These are phyloP conservation scores for Talaromyces wortmannii DNA, from an alignment of 495 filamentous ascomycete genomes.

Conservation along the genomic window DNA sequence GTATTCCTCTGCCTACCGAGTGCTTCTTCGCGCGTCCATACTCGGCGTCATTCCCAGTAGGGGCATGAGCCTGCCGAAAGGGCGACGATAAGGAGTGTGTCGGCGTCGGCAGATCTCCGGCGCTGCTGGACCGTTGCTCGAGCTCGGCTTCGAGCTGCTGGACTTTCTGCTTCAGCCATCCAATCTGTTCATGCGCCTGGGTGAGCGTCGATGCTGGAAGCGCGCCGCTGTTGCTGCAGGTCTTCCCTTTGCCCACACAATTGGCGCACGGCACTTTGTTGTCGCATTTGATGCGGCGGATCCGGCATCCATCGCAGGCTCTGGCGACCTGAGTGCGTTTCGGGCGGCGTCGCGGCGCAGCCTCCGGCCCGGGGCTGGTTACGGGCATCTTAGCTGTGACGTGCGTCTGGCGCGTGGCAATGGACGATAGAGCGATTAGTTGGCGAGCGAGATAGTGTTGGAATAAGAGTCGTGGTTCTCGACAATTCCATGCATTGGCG, in stretches of 20 bases:
- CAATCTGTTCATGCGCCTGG: not conserved
- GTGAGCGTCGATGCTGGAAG: not conserved
- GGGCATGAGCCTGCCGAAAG: not conserved
- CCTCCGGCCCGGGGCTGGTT: not conserved
- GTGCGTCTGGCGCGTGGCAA: no score
- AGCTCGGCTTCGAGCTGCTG: slow-evolving; percentile 30
- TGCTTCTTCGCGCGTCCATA: slow-evolving; percentile 8
- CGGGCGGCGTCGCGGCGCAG: slow-evolving; percentile 5
- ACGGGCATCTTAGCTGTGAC: no score
- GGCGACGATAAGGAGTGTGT: slow-evolving; percentile 1
- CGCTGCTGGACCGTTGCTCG: slow-evolving; percentile 2
- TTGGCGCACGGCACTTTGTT: slow-evolving; percentile 34
- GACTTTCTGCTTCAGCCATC: slow-evolving; percentile 20
- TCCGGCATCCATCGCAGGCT: slow-evolving; percentile 40
- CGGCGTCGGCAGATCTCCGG: slow-evolving; percentile 1
- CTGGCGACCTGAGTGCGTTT: slow-evolving; percentile 31
- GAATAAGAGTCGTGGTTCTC: no score
- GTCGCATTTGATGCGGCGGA: slow-evolving; percentile 40
- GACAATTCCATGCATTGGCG: no score
- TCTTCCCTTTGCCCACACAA: slow-evolving; percentile 23
- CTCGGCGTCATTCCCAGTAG: not conserved
- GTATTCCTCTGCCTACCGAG: slow-evolving; percentile 12
- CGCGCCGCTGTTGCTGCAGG: slow-evolving; percentile 28
- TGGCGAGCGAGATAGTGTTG: no score
- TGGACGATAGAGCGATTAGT: no score